Evolutionary conservation across 768 basidiomycete species (phyloP), one percentile per base, ranked within the genome.

Genomic region (Mycena rosella): DNA sequence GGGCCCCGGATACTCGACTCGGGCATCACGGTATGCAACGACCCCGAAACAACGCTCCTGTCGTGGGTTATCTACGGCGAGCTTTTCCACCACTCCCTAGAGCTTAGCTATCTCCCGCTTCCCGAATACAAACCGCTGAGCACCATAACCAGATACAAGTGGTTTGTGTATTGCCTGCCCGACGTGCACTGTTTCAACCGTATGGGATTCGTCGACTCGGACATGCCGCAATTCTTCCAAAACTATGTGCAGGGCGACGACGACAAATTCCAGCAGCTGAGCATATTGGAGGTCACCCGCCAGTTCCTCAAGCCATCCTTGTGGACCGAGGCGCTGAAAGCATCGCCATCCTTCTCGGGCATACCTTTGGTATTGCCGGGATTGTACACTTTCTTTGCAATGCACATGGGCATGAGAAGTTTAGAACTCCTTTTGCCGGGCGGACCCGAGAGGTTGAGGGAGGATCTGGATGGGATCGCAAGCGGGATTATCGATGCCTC

Each of bases 81-180:
- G 18, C 61, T 70, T 18, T 66, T 70, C 42, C 69, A 67, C 56
- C 65, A 63, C 45, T 63, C 65, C 26, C 45, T 59, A 29, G 69
- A 70, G 26, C 59, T 70, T 22, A 48, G 30, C 24, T 70, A 62
- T 29, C 59, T 62, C 14, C 51, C 60, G 0, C 30, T 62, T 22
- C 54, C 57, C 34, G 30, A n/a, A 36, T n/a, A 55, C 24, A 58
- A 60, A 56, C 68, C 68, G 3, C 55, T 70, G 36, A 66, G 69
- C 60, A 66, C 55, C 36, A 8, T 70, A 44, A 58, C 47, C 9
- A 54, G 69, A 11, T 63, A 59, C 69, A 70, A 66, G 44, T 66
- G 60, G 69, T 63, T 70, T 32, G 69, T 65, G n/a, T 70, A 63
- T 29, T 70, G 69, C 69, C 48, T 70, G 54, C 69, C 69, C 55